phyloP scores from a whole-genome alignment of 2,329 filamentous ascomycete species.

The Pyrenophora seminiperda region DNA sequence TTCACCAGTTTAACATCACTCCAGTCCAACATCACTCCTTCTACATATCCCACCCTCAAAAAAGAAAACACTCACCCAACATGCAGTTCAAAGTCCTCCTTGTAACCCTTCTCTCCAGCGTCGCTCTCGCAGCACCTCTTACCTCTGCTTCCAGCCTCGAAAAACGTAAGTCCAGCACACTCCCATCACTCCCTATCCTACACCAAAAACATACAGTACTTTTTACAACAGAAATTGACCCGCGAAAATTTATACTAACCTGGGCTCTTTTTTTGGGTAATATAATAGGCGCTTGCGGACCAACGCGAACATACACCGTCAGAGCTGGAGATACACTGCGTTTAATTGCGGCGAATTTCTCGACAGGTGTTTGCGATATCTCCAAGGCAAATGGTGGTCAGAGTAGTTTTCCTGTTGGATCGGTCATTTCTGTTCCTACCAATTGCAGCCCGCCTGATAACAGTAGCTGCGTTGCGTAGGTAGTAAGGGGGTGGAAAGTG shows the following conservation, averaged over 20 bases:
- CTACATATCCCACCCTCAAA: no score
- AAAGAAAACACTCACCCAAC: neutral
- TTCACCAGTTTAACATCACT: no score
- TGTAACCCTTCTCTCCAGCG: neutral
- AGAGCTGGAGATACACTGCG: neutral
- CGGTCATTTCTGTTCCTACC: neutral
- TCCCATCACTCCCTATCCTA: no score
- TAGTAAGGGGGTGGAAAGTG: no score
- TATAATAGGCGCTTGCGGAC: neutral
- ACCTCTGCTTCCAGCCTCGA: neutral
- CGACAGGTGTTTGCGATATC: neutral
- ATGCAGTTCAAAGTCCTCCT: neutral
- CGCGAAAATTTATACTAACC: no score
- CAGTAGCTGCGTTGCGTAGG: no score
- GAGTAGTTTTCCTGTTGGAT: neutral
- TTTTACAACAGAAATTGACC: no score
- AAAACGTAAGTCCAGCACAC: neutral
- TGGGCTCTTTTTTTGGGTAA: neutral
- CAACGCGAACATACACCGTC: neutral
- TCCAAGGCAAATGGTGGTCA: neutral
- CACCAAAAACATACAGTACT: no score
- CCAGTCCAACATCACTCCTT: no score
- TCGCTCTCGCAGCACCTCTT: neutral
- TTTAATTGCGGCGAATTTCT: neutral
- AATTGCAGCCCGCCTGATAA: neutral